These are phyloP conservation scores for Aspergillus felis DNA, from an alignment of 2,329 filamentous ascomycete species.

Conservation along the genomic window DNA sequence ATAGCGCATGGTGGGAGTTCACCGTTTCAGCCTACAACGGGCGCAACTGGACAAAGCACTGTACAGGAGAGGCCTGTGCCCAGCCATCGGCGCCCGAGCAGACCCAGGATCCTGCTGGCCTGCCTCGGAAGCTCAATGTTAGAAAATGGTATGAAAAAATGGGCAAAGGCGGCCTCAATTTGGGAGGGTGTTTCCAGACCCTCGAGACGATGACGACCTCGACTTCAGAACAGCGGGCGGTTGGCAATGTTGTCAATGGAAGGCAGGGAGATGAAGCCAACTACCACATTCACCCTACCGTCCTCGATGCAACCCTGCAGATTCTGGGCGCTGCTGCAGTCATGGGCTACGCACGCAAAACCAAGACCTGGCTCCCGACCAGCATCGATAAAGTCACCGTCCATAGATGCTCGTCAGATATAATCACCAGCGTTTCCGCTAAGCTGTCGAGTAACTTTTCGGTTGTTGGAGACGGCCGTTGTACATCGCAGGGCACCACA, in stretches of 20 bases:
- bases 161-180: slow-evolving; percentile 12
- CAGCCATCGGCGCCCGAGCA: background rate
- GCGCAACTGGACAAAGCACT: slow-evolving; percentile 21
- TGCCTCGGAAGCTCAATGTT: slow-evolving; percentile 10
- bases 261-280: background rate
- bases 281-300: slow-evolving; percentile 20
- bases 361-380: slow-evolving; percentile 13
- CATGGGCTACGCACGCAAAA: slow-evolving; percentile 11
- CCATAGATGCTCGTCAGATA: slow-evolving; percentile 6
- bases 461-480: background rate
- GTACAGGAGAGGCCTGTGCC: slow-evolving; percentile 12
- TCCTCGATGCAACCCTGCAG: slow-evolving; percentile 20
- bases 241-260: background rate
- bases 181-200: slow-evolving; percentile 11
- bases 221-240: background rate
- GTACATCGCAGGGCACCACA: background rate
- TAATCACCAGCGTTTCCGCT: background rate
- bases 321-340: slow-evolving; percentile 18
- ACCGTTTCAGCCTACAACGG: slow-evolving; percentile 20
- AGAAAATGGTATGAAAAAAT: slow-evolving; percentile 13
- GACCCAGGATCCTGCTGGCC: background rate
- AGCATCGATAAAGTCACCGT: slow-evolving; percentile 20
- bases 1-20: slow-evolving; percentile 25
- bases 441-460: background rate
- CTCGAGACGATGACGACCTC: slow-evolving; percentile 5